Base-by-base conservation (phyloP, 768 basidiomycete species). In the Cystobasidium ongulense region DNA sequence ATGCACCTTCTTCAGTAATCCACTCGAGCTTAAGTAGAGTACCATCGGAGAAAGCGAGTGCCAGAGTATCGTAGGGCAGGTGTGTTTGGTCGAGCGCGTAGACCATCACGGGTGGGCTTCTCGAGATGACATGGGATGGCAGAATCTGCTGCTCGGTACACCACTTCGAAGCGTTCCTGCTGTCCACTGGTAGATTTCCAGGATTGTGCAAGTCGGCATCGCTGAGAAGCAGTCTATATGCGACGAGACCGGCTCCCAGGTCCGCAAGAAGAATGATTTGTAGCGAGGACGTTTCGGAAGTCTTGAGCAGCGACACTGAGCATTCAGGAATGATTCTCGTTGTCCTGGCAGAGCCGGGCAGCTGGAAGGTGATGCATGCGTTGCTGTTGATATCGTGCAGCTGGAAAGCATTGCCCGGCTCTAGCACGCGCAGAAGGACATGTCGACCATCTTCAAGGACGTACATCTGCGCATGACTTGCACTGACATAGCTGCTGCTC, bases 111-210 rank as follows among this genome's bases (percentile, higher is more conserved):
- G 57, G 57, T 21, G 57, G 29, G 21, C 13, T 15, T 21, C 33
- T 59, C 11, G 25, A 29, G 21, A 59, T 21, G 11, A 59, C 57
- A 35, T 59, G 25, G 13, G 57, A 29, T 27, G 57, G 57, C 21
- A 59, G 57, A 29, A 59, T 59, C 25, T 59, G 57, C 57, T 59
- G 57, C 33, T 59, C 57, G 11, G 57, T 59, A 23, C 57, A 59
- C 57, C 57, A 59, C 21, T 21, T 59, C 29, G 57, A 17, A 10
- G 29, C 33, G 5, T 35, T 35, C 33, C 23, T 59, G 33, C 57
- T 59, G 57, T 59, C 57, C 29, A 35, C 33, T 13, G 57, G 57
- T 5, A 59, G 33, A 35, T 23, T 31, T 35, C 15, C 57, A 15
- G 57, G 57, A 59, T 59, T 35, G 8, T 59, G 29, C 33, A 59